Conservation (phyloP, 176 grass and related monocot genomes). For the Oryza meridionalis region DNA sequence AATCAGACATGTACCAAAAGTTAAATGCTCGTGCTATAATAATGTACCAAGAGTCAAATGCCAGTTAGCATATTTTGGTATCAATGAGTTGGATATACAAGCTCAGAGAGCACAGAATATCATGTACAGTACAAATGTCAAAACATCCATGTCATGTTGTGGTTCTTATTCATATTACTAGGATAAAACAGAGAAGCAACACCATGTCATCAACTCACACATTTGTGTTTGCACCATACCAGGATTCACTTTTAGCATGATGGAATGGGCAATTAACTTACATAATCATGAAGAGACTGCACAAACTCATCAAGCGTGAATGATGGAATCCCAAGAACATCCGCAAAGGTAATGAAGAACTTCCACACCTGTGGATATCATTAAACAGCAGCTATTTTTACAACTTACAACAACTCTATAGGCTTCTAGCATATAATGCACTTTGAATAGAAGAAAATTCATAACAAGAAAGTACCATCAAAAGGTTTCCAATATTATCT, state of each 20-base stretch:
- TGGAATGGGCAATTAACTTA: constrained; percentile 47
- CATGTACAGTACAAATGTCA: constrained; percentile 21
- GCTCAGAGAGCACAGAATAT: background rate
- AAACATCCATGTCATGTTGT: background rate
- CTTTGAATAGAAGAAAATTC: constrained; percentile 28
- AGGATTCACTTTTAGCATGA: constrained; percentile 19
- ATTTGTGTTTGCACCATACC: background rate
- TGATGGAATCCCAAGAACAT: constrained; percentile 82
- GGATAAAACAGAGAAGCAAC: constrained; percentile 33
- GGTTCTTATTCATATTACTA: constrained; percentile 11
- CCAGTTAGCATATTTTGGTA: constrained; percentile 13
- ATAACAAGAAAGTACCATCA: constrained; percentile 66
- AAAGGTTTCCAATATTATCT: constrained; percentile 86
- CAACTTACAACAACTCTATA: constrained; percentile 34
- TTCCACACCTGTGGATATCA: constrained; percentile 89
- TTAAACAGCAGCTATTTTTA: constrained; percentile 27
- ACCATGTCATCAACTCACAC: constrained; percentile 2
- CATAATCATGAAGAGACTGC: constrained; percentile 99
- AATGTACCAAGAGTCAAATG: constrained; percentile 19
- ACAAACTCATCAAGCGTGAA: constrained; percentile 96
- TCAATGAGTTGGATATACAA: background rate
- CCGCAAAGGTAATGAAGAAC: constrained; percentile 91
- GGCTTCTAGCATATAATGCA: constrained; percentile 15
- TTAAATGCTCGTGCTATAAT: background rate
- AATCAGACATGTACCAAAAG: constrained; percentile 7